Conservation (phyloP, 768 basidiomycete genomes). For the Serendipita indica region DNA sequence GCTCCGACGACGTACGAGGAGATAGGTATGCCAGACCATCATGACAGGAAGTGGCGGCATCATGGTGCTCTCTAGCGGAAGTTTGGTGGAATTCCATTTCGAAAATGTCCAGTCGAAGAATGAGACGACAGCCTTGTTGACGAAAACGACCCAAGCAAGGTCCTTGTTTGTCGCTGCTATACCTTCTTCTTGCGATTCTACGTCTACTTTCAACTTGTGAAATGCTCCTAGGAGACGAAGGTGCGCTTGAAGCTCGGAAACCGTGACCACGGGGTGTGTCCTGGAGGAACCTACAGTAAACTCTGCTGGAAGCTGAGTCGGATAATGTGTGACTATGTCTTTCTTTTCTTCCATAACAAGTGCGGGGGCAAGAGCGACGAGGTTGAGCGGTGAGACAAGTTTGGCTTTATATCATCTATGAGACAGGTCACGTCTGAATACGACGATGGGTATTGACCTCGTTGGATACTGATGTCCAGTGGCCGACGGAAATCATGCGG, state of each 20-base stretch:
- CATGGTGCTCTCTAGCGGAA: not conserved
- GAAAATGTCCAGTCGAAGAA: not conserved
- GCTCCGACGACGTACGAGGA: conserved; percentile 8
- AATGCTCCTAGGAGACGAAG: conserved; percentile 13
- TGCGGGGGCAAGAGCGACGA: too few species aligned
- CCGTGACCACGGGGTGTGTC: conserved; percentile 9
- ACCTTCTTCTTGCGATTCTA: not conserved
- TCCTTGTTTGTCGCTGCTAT: not conserved
- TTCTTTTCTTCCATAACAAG: too few species aligned
- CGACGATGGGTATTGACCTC: too few species aligned
- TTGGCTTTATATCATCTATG: too few species aligned
- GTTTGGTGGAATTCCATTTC: not conserved
- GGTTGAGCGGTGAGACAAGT: too few species aligned
- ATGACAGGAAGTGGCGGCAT: conserved; percentile 13
- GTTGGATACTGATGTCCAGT: too few species aligned
- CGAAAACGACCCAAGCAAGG: not conserved
- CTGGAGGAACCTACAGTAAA: not conserved
- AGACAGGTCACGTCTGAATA: too few species aligned
- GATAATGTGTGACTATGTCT: too few species aligned
- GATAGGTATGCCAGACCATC: conserved; percentile 17
- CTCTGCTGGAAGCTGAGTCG: not conserved
- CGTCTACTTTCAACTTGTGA: not conserved
- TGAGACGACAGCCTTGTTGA: not conserved
- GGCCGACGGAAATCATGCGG: too few species aligned
- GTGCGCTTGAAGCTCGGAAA: conserved; percentile 12